These are phyloP conservation scores for Penicillium sp. DNA, from an alignment of 2,329 filamentous ascomycete genomes.

Conservation along the genomic window DNA sequence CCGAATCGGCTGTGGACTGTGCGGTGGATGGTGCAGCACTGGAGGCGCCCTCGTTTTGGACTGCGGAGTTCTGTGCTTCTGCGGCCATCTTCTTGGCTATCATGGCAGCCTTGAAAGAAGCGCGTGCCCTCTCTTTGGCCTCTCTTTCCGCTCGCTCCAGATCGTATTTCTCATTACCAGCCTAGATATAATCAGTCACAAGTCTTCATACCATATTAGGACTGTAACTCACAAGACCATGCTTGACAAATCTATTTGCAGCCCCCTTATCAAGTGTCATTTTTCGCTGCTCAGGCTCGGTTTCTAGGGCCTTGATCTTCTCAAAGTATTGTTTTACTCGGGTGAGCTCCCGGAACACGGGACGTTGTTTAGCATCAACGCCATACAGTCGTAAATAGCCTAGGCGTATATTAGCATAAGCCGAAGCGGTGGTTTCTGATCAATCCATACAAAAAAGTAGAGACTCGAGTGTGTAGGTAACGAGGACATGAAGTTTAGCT, in stretches of 20 bases:
- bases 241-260: conserved; percentile 77
- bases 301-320: conserved; percentile 81
- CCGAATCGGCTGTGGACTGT: conserved; percentile 17
- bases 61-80: conserved; percentile 20
- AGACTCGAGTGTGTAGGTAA: conserved; percentile 87
- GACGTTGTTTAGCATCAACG: conserved; percentile 77
- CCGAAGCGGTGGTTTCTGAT: not conserved
- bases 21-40: conserved; percentile 15
- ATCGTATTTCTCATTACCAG: conserved; percentile 54
- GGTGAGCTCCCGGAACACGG: conserved; percentile 80
- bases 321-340: conserved; percentile 88
- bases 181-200: conserved; percentile 28
- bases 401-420: conserved; percentile 27
- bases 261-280: conserved; percentile 71
- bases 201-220: not conserved
- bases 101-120: conserved; percentile 49
- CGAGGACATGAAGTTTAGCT: conserved; percentile 87
- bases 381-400: conserved; percentile 78
- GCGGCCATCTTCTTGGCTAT: conserved; percentile 40
- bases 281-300: conserved; percentile 56
- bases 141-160: conserved; percentile 50
- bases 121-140: conserved; percentile 52
- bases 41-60: conserved; percentile 12
- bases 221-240: conserved; percentile 64
- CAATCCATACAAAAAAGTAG: conserved; percentile 72